A percentile compares a stretch with the other conserved stretches of the same genome.
Conservation (phyloP, 495 filamentous ascomycete genomes). For the Sordaria brevicollis region DNA sequence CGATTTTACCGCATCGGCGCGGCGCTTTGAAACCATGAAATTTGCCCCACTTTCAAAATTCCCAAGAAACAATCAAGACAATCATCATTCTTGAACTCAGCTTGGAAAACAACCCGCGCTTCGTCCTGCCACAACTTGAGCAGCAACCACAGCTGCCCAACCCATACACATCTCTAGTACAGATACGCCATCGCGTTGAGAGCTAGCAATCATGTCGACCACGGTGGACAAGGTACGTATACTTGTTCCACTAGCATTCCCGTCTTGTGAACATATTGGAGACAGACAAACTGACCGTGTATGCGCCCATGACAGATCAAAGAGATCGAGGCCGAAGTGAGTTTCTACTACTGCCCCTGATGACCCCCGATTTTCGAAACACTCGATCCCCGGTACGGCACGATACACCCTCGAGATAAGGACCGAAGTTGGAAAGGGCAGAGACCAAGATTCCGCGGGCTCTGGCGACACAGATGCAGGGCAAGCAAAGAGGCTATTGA, state of each 20-base stretch:
- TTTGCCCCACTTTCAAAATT: constrained; percentile 31
- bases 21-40: background rate
- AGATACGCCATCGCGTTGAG: constrained; percentile 4
- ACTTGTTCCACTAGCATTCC: background rate
- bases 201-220: constrained; percentile 67
- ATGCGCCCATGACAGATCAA: constrained; percentile 62
- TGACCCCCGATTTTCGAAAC: background rate
- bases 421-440: background rate
- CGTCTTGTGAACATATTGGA: background rate
- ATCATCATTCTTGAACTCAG: too few relatives aligned
- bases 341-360: constrained; percentile 13
- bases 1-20: background rate
- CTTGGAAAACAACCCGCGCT: constrained; percentile 3
- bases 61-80: constrained; percentile 6
- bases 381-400: background rate
- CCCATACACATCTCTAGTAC: background rate
- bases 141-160: background rate
- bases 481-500: background rate
- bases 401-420: background rate
- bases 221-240: constrained; percentile 82
- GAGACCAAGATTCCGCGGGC: background rate
- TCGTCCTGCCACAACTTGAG: background rate
- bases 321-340: constrained; percentile 85
- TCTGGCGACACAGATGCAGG: background rate
- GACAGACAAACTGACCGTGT: constrained; percentile 2